Conservation (phyloP, 257 asterid species). For the Solanum bulbocastanum region DNA sequence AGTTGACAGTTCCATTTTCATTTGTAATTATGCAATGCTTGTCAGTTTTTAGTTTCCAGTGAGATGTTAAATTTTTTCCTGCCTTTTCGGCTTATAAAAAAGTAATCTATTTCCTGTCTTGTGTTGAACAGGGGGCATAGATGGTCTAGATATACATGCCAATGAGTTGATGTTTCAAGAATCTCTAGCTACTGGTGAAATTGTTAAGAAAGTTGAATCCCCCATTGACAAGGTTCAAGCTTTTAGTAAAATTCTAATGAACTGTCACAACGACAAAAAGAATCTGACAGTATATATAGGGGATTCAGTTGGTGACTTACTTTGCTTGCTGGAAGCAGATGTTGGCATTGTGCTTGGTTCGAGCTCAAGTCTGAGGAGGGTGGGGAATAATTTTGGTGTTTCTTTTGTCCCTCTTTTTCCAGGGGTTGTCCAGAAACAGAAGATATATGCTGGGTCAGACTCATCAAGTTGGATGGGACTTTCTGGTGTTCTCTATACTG, state of each 20-base stretch:
- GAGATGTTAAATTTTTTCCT: background rate
- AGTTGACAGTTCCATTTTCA: background rate
- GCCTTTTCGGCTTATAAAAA: background rate
- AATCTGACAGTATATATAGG: constrained; percentile 66
- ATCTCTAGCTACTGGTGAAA: constrained; percentile 67
- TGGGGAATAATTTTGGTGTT: constrained; percentile 79
- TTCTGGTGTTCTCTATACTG: constrained; percentile 77
- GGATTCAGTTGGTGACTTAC: constrained; percentile 94
- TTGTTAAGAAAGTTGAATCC: constrained; percentile 54
- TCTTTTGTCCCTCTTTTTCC: constrained; percentile 58
- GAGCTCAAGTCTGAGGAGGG: constrained; percentile 62
- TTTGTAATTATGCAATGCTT: background rate
- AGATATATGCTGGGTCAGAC: constrained; percentile 19
- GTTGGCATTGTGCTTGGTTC: constrained; percentile 80
- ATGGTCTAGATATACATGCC: constrained; percentile 48
- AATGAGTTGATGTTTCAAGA: constrained; percentile 64
- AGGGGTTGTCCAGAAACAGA: constrained; percentile 66
- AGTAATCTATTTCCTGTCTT: background rate
- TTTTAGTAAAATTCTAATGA: constrained; percentile 35
- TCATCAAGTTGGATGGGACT: constrained; percentile 48
- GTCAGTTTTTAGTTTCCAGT: background rate
- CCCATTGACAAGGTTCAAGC: constrained; percentile 81
- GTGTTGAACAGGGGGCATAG: constrained; percentile 53
- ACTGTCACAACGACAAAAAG: constrained; percentile 31
- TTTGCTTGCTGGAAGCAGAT: constrained; percentile 91